Percentiles rank a stretch among this genome's conserved stretches.
phyloP scores from a whole-genome alignment of 805 yeast genomes.

The Candida easanensis region DNA sequence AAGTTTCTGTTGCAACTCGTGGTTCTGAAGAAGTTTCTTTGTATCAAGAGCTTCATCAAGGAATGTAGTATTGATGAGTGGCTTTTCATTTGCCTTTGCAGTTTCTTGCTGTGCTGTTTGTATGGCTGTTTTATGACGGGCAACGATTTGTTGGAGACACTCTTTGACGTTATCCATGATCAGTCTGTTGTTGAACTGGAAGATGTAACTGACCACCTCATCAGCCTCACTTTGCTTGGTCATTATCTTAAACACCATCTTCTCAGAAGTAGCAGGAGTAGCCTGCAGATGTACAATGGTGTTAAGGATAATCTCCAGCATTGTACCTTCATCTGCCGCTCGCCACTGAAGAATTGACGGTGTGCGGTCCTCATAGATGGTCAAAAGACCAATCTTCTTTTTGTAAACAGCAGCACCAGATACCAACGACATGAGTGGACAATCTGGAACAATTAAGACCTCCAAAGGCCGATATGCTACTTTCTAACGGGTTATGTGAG shows the following conservation, averaged over 20 bases:
- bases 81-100: slow-evolving; percentile 22
- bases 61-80: slow-evolving; percentile 35
- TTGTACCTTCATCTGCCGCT: slow-evolving; percentile 47
- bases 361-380: slow-evolving; percentile 50
- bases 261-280: slow-evolving; percentile 62
- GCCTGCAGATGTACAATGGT: slow-evolving; percentile 57
- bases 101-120: slow-evolving; percentile 24
- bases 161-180: slow-evolving; percentile 75
- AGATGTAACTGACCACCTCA: slow-evolving; percentile 33
- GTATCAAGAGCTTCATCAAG: slow-evolving; percentile 50
- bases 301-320: slow-evolving; percentile 40
- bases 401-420: slow-evolving; percentile 54
- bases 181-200: slow-evolving; percentile 67
- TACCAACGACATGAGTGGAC: slow-evolving; percentile 28
- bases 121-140: slow-evolving; percentile 49
- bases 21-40: slow-evolving; percentile 61
- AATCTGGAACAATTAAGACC: background rate
- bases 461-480: too few relatives aligned
- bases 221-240: slow-evolving; percentile 38
- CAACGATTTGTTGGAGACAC: slow-evolving; percentile 63
- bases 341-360: slow-evolving; percentile 60
- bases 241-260: slow-evolving; percentile 61
- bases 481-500: too few relatives aligned
- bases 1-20: slow-evolving; percentile 74
- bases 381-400: slow-evolving; percentile 54